phyloP scores from a whole-genome alignment of 2,329 filamentous ascomycete species.

The Fusarium burgessii region DNA sequence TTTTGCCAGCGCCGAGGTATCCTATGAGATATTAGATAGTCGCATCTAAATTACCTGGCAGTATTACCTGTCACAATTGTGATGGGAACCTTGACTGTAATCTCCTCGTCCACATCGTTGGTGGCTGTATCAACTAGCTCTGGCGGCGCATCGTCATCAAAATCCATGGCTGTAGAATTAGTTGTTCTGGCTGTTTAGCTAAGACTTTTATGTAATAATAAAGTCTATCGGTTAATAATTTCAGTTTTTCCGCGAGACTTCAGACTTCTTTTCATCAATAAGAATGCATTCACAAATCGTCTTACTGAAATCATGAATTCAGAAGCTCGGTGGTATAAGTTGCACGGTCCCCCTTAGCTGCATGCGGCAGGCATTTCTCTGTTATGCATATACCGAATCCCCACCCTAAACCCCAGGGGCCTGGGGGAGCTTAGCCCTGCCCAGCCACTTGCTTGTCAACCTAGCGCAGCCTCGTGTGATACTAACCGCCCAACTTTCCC shows the following conservation, averaged over 20 bases:
- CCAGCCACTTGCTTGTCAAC: conserved; percentile 27
- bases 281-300: not conserved
- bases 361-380: conserved; percentile 4
- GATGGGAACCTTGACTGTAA: conserved; percentile 78
- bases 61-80: conserved; percentile 81
- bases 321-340: conserved; percentile 14
- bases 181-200: not conserved
- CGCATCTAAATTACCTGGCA: not conserved
- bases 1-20: conserved; percentile 96
- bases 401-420: not conserved
- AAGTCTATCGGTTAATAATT: not conserved
- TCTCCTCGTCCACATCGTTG: conserved; percentile 60
- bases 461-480: conserved; percentile 32
- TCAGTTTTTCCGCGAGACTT: not conserved
- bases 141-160: conserved; percentile 75
- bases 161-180: conserved; percentile 62
- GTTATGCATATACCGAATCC: conserved; percentile 44
- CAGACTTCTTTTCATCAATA: not conserved
- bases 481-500: conserved; percentile 30
- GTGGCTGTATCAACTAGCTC: conserved; percentile 65
- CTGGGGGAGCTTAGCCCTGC: conserved; percentile 19
- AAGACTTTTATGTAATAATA: not conserved
- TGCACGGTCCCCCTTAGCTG: conserved; percentile 41
- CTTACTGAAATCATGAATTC: conserved; percentile 5
- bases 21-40: conserved; percentile 63